These are phyloP conservation scores for Elsinoe australis DNA, from an alignment of 2,329 filamentous ascomycete species.

Conservation along the genomic window DNA sequence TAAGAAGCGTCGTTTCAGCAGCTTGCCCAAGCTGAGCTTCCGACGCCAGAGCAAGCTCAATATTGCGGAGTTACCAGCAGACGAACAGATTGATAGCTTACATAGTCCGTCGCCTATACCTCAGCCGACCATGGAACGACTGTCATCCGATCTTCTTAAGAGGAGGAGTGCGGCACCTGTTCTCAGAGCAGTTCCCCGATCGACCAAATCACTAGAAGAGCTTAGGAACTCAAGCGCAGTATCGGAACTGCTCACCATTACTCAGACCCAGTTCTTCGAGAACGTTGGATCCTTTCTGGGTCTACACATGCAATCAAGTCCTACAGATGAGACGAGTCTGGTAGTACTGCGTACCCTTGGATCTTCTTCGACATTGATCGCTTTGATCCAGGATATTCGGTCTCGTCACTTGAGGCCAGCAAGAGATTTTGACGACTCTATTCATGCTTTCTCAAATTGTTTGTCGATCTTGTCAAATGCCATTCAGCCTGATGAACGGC, in stretches of 20 bases:
- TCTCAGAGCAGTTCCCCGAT: not conserved
- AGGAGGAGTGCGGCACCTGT: not conserved
- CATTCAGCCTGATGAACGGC: not conserved
- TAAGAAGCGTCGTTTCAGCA: not conserved
- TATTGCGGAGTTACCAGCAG: not conserved
- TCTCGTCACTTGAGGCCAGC: constrained; percentile 76
- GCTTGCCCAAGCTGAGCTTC: not conserved
- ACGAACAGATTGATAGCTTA: not conserved
- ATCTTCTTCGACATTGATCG: constrained; percentile 70
- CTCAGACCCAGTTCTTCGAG: constrained; percentile 82
- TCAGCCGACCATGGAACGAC: not conserved
- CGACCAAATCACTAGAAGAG: not conserved
- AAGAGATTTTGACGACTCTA: constrained; percentile 70
- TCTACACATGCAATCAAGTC: constrained; percentile 85
- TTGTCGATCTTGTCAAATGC: not conserved
- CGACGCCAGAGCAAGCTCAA: constrained; percentile 7
- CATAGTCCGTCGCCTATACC: not conserved
- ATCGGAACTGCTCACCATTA: constrained; percentile 69
- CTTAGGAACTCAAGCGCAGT: constrained; percentile 52
- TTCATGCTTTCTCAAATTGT: constrained; percentile 10
- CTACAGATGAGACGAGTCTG: constrained; percentile 69
- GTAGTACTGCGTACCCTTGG: constrained; percentile 77
- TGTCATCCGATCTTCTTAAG: not conserved
- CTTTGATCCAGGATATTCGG: constrained; percentile 74
- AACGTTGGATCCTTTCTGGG: constrained; percentile 91